Percentiles rank a stretch among this genome's conserved stretches.
These are phyloP conservation scores for Grosmannia clavigera DNA, from an alignment of 2,329 filamentous ascomycete species.

Conservation along the genomic window DNA sequence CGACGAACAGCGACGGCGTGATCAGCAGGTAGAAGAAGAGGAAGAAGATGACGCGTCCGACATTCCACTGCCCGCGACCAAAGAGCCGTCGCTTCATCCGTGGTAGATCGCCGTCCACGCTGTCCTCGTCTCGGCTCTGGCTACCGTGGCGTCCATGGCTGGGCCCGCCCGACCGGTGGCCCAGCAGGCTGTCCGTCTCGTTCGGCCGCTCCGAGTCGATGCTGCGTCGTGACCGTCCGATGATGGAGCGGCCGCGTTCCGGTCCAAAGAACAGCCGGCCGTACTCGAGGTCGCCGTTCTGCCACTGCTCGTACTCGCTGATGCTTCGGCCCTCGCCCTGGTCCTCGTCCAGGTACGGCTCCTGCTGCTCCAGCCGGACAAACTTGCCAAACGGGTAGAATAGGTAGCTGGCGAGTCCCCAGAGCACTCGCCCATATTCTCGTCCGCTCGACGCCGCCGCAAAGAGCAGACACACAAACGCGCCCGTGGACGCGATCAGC, in stretches of 20 bases:
- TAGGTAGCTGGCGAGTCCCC: constrained; percentile 73
- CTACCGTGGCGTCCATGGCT: not conserved
- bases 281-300: constrained; percentile 92
- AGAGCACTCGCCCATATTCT: constrained; percentile 76
- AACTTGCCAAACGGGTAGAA: constrained; percentile 97
- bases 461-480: constrained; percentile 66
- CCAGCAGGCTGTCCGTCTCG: constrained; percentile 78
- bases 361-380: constrained; percentile 84
- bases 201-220: constrained; percentile 67
- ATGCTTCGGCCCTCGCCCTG: constrained; percentile 93
- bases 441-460: constrained; percentile 66
- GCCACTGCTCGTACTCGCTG: constrained; percentile 98
- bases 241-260: constrained; percentile 59
- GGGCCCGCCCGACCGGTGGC: not conserved
- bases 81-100: constrained; percentile 74
- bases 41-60: constrained; percentile 92
- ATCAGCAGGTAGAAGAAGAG: constrained; percentile 90
- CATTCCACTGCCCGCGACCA: constrained; percentile 88
- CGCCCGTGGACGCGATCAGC: constrained; percentile 59
- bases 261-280: constrained; percentile 94
- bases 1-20: constrained; percentile 71
- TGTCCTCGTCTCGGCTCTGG: not conserved
- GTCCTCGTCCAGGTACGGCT: constrained; percentile 88
- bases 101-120: constrained; percentile 19
- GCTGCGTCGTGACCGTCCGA: constrained; percentile 78